A percentile compares a stretch with the other conserved stretches of the same genome.
Evolutionary conservation across 306 rosid species (phyloP).

Genomic region (Trifolium pratense): DNA sequence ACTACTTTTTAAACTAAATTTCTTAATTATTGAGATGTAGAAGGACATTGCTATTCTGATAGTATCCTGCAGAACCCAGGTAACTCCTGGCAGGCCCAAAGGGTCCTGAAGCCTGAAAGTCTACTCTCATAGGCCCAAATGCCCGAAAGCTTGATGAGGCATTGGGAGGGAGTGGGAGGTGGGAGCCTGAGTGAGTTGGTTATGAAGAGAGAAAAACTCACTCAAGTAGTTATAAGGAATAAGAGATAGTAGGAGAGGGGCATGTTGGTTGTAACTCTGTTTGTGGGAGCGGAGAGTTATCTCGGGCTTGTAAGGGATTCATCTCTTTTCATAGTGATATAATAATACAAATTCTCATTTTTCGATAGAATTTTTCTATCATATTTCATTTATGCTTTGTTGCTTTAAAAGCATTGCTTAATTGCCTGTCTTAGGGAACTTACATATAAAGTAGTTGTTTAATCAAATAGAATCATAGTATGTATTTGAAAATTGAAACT

Average conservation of each 20-base stretch:
- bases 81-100: neutral
- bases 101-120: neutral
- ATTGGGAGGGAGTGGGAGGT: neutral
- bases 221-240: neutral
- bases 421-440: slow-evolving; percentile 10
- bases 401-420: slow-evolving; percentile 19
- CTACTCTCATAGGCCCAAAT: neutral
- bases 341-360: neutral
- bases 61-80: neutral
- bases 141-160: neutral
- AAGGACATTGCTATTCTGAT: slow-evolving; percentile 10
- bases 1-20: neutral
- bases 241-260: neutral
- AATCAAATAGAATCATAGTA: slow-evolving; percentile 24
- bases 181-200: neutral
- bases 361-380: neutral
- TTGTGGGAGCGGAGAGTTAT: neutral
- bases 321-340: neutral
- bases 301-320: neutral
- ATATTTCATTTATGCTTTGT: neutral
- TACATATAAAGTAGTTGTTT: slow-evolving; percentile 19
- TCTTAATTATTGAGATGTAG: slow-evolving; percentile 5
- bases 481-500: slow-evolving; percentile 23
- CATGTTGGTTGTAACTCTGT: neutral
- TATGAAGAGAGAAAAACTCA: neutral